phyloP scores from a whole-genome alignment of 2,329 filamentous ascomycete species.

The Cryoendolithus antarcticus region DNA sequence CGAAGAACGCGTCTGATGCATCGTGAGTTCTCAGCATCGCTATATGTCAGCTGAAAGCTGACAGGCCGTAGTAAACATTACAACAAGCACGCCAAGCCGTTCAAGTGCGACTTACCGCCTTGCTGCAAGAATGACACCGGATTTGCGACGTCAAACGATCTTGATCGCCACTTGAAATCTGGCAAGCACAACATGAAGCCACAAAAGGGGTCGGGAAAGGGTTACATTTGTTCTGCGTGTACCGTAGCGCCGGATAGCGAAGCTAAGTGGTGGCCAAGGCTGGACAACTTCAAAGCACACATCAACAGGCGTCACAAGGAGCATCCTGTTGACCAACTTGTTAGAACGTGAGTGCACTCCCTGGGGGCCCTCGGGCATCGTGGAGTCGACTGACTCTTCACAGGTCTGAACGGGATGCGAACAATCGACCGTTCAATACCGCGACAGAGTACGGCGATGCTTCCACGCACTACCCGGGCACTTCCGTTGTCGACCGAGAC shows the following conservation, averaged over 20 bases:
- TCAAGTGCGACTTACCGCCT: constrained; percentile 44
- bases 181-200: constrained; percentile 47
- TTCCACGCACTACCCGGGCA: too few relatives aligned
- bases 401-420: too few relatives aligned
- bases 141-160: constrained; percentile 70
- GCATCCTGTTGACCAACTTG: constrained; percentile 31
- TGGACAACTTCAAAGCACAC: constrained; percentile 80
- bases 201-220: constrained; percentile 29
- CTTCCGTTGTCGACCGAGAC: too few relatives aligned
- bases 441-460: too few relatives aligned
- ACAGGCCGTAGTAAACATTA: constrained; percentile 54
- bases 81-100: constrained; percentile 56
- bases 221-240: constrained; percentile 46
- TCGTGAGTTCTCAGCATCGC: too few relatives aligned
- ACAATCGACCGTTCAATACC: too few relatives aligned
- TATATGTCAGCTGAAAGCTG: background rate
- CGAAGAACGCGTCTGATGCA: too few relatives aligned
- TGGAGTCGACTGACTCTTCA: too few relatives aligned
- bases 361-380: background rate
- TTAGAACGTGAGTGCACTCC: constrained; percentile 32
- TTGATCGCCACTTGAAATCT: constrained; percentile 62
- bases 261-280: constrained; percentile 62
- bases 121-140: constrained; percentile 49
- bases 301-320: constrained; percentile 54
- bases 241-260: constrained; percentile 39